Evolutionary conservation across 306 rosid genomes (phyloP).

Genomic region (Urtica urens): DNA sequence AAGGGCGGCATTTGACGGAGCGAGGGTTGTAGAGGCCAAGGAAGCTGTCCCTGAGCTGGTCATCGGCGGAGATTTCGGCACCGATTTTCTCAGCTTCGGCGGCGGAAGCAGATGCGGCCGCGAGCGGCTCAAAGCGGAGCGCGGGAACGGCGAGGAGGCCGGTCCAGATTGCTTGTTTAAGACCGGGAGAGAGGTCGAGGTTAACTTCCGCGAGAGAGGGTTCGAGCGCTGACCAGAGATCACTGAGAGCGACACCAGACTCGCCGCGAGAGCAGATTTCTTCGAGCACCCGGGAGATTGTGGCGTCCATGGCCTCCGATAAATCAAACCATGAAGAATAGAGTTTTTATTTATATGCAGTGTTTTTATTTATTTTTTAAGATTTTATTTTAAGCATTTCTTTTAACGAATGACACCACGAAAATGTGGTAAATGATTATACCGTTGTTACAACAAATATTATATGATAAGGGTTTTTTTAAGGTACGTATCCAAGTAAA

Average conservation of each 20-base stretch:
- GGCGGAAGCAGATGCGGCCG: constrained; percentile 25
- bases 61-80: constrained; percentile 39
- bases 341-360: no score
- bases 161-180: constrained; percentile 47
- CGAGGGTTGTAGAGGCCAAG: constrained; percentile 59
- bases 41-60: constrained; percentile 42
- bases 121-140: constrained; percentile 34
- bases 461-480: no score
- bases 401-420: no score
- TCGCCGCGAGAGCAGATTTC: constrained; percentile 39
- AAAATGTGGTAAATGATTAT: no score
- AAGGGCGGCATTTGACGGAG: constrained; percentile 32
- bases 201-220: constrained; percentile 23
- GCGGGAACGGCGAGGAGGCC: constrained; percentile 54
- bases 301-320: constrained; percentile 26
- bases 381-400: background rate
- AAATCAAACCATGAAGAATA: background rate
- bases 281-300: constrained; percentile 29
- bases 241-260: constrained; percentile 20
- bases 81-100: constrained; percentile 37
- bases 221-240: constrained; percentile 33
- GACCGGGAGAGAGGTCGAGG: constrained; percentile 32
- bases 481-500: no score
- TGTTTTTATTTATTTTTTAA: background rate
- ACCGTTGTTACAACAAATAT: no score